Evolutionary conservation across 2,329 filamentous ascomycete species (phyloP), one percentile per base, ranked within the genome.

Genomic region (Nigrograna mackinnonii): DNA sequence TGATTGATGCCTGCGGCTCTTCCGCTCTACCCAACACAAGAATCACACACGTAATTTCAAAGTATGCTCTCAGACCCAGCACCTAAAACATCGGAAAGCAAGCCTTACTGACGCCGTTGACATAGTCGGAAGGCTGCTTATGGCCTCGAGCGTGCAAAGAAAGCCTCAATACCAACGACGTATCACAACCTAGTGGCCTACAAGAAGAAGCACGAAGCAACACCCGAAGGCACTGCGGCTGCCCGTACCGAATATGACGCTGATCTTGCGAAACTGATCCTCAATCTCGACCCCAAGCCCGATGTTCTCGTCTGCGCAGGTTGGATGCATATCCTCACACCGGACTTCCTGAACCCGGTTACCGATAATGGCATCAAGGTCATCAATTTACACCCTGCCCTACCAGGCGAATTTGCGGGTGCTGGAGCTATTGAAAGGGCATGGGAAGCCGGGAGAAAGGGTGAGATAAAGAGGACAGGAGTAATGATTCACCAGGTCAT

Each of bases 401-500:
- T 89, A 30, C 86, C 79, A 60, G 87, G 87, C 1, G 79, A 84
- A 57, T 91, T 90, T 62, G 87, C 91, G 53, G 91, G 91, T 4
- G 82, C 84, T 51, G 70, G 79, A 52, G 91, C 90, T 13, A 95
- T 96, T 55, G 82, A 87, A 56, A 78, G 89, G 18, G 89, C 91
- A 3, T 90, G 83, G 69, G 77, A 81, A 35, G 89, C 89, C 43
- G 91, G 87, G 63, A 69, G 84, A 62, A 79, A 79, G 50, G 79
- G 89, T 7, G 80, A 84, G 57, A 78, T 87, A 52, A 79, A 79
- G 51, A 79, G 78, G 51, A 91, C 82, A 0, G 91, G 91, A 1
- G 85, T 95, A 40, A 96, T 95, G 91, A 83, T 90, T 13, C 91
- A 96, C 71, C 86, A 91, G 68, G 90, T 95, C 13, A 76, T 78